Evolutionary conservation across 2,329 filamentous ascomycete species (phyloP).

Genomic region (Aspergillus candidus): DNA sequence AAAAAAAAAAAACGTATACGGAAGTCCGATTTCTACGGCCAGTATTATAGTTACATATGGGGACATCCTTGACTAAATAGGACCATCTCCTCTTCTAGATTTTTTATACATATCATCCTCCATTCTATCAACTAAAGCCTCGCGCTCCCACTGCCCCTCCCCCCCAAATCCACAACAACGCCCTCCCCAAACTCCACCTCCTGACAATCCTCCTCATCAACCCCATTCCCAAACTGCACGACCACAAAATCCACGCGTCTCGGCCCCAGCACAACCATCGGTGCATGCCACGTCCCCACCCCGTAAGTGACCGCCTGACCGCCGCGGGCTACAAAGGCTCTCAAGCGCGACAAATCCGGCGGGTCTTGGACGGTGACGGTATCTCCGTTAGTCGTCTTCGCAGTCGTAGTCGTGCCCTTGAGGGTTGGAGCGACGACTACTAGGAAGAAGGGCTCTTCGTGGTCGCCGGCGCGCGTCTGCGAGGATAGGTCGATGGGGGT

Average conservation of each 20-base stretch:
- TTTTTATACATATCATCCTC: background rate
- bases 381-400: conserved; percentile 22
- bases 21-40: too few species aligned
- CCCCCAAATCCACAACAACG: conserved; percentile 27
- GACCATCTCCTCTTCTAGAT: too few species aligned
- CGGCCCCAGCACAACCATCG: conserved; percentile 80
- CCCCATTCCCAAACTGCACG: conserved; percentile 79
- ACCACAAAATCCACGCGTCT: conserved; percentile 78
- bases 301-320: conserved; percentile 87
- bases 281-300: conserved; percentile 90
- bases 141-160: background rate
- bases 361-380: conserved; percentile 41
- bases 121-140: background rate
- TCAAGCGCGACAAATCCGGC: conserved; percentile 65
- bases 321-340: conserved; percentile 71
- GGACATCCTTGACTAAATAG: too few species aligned
- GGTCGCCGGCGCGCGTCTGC: conserved; percentile 17
- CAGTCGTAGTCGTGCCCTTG: conserved; percentile 36
- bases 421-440: conserved; percentile 83
- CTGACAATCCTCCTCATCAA: conserved; percentile 80
- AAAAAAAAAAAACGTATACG: background rate
- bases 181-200: conserved; percentile 54
- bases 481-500: conserved; percentile 60
- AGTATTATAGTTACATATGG: too few species aligned
- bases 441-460: conserved; percentile 53